phyloP scores from a whole-genome alignment of 768 basidiomycete species.

The Lentinula boryana region DNA sequence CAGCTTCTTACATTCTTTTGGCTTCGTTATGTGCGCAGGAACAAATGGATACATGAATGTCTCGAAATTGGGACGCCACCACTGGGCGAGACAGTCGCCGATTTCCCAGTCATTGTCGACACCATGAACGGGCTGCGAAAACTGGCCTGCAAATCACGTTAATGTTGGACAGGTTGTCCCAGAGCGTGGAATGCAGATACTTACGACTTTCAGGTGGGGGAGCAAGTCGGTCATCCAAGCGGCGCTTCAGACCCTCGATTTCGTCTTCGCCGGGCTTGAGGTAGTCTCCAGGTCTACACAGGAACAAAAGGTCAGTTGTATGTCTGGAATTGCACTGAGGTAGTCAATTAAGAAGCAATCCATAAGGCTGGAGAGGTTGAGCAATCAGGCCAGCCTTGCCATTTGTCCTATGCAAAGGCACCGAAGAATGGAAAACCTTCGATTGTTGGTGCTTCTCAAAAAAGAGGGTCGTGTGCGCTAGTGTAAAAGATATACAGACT shows the following conservation, averaged over 20 bases:
- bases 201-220: slow-evolving; percentile 54
- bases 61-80: slow-evolving; percentile 99
- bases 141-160: slow-evolving; percentile 36
- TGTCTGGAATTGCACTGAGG: not conserved
- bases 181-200: not conserved
- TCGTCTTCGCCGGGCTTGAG: slow-evolving; percentile 96
- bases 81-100: slow-evolving; percentile 93
- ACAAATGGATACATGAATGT: slow-evolving; percentile 98
- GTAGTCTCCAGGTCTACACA: slow-evolving; percentile 88
- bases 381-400: not conserved
- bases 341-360: not conserved
- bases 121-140: slow-evolving; percentile 62
- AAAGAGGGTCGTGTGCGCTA: not conserved
- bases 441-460: not conserved
- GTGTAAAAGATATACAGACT: not conserved
- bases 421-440: not conserved
- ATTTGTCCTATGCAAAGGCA: not conserved
- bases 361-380: no score
- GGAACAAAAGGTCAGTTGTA: not conserved
- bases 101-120: slow-evolving; percentile 94
- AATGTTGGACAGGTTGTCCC: not conserved
- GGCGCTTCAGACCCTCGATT: slow-evolving; percentile 80
- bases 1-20: slow-evolving; percentile 96
- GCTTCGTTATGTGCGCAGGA: slow-evolving; percentile 94
- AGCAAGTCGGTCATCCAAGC: slow-evolving; percentile 85